phyloP scores from a whole-genome alignment of 306 rosid species.

The Lithocarpus polystachyus region DNA sequence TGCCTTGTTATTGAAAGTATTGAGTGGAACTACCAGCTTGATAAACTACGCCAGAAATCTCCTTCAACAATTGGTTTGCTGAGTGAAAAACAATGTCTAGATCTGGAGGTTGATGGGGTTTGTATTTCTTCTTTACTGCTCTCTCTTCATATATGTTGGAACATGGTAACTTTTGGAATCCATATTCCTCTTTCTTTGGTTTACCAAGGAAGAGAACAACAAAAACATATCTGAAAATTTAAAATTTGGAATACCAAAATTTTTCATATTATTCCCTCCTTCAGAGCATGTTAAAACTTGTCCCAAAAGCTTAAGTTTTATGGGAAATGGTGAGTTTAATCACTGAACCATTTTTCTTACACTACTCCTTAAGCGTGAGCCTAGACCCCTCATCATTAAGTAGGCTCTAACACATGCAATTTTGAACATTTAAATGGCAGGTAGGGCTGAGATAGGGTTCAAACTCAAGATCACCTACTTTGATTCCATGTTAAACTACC shows the following conservation, averaged over 20 bases:
- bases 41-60: slow-evolving; percentile 38
- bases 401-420: too few species aligned
- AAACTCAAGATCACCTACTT: too few species aligned
- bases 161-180: background rate
- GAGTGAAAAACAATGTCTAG: slow-evolving; percentile 24
- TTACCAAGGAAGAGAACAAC: background rate
- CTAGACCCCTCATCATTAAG: too few species aligned
- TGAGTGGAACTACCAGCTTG: slow-evolving; percentile 45
- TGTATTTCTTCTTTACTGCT: background rate
- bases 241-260: background rate
- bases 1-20: slow-evolving; percentile 31
- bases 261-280: background rate
- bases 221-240: background rate
- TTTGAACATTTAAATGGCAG: too few species aligned
- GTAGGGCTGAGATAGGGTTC: too few species aligned
- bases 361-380: too few species aligned
- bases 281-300: too few species aligned
- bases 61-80: slow-evolving; percentile 36
- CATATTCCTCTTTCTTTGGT: background rate
- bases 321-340: too few species aligned
- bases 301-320: too few species aligned
- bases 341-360: too few species aligned
- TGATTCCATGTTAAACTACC: too few species aligned
- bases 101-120: slow-evolving; percentile 42
- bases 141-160: background rate